These are phyloP conservation scores for Ophiognomonia clavigignenti-juglandacearum DNA, from an alignment of 2,329 filamentous ascomycete genomes.

Conservation along the genomic window DNA sequence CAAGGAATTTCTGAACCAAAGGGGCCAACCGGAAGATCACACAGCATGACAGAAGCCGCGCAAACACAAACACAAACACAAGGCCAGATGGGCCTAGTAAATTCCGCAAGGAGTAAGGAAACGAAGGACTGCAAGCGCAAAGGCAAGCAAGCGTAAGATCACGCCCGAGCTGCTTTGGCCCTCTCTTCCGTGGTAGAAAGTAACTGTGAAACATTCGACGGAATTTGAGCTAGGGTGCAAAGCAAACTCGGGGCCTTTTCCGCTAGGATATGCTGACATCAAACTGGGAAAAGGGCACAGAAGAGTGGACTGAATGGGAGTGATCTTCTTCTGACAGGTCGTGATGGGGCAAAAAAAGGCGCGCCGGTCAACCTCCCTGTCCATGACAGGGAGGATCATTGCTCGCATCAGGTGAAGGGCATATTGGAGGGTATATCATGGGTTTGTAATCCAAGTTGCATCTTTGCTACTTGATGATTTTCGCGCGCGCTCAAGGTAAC, in stretches of 20 bases:
- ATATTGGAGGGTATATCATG: not conserved
- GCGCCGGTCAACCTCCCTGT: not conserved
- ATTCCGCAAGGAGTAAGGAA: slow-evolving; percentile 4
- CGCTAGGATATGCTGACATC: not conserved
- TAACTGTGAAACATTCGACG: slow-evolving; percentile 14
- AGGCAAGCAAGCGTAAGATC: slow-evolving; percentile 9
- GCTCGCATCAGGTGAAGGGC: not conserved
- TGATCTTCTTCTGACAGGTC: not conserved
- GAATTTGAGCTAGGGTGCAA: not conserved
- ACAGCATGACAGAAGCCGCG: slow-evolving; percentile 15
- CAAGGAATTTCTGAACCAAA: slow-evolving; percentile 1
- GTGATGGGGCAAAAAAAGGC: not conserved
- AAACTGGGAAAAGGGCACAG: not conserved
- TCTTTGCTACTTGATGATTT: not conserved
- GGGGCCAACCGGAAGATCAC: slow-evolving; percentile 10
- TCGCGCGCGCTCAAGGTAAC: not conserved
- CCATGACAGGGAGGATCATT: not conserved
- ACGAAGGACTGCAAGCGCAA: slow-evolving; percentile 11
- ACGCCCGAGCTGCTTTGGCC: slow-evolving; percentile 10
- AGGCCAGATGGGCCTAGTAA: slow-evolving; percentile 8
- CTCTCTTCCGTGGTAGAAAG: slow-evolving; percentile 8
- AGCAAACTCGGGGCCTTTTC: slow-evolving; percentile 10
- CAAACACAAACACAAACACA: slow-evolving; percentile 18
- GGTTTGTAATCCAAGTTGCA: not conserved
- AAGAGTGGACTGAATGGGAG: too few species aligned